These are phyloP conservation scores for Datisca glomerata DNA, from an alignment of 306 rosid genomes.

Conservation along the genomic window DNA sequence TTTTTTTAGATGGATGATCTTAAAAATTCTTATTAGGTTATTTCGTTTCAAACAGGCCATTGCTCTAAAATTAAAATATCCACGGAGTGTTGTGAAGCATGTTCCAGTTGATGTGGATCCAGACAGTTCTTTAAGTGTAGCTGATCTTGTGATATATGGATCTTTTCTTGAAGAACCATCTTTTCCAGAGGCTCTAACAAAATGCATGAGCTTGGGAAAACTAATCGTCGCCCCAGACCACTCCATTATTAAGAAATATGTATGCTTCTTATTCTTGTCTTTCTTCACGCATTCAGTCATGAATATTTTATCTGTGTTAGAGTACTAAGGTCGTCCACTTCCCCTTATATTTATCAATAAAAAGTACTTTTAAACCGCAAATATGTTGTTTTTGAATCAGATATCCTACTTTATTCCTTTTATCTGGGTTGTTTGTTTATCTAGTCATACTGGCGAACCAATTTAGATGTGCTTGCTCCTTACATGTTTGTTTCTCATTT, in stretches of 20 bases:
- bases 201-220: constrained; percentile 88
- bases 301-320: too few species aligned
- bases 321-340: too few species aligned
- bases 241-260: constrained; percentile 68
- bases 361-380: too few species aligned
- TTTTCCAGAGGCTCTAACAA: constrained; percentile 69
- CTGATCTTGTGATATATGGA: constrained; percentile 78
- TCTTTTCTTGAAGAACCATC: constrained; percentile 74
- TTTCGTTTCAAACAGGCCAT: constrained; percentile 44
- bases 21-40: constrained; percentile 17
- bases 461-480: too few species aligned
- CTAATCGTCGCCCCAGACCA: constrained; percentile 85
- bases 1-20: constrained; percentile 1
- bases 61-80: constrained; percentile 67
- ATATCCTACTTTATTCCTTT: too few species aligned
- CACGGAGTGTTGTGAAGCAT: constrained; percentile 57
- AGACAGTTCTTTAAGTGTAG: constrained; percentile 39
- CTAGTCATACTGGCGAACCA: too few species aligned
- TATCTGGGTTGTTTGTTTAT: too few species aligned
- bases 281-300: too few species aligned
- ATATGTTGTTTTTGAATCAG: too few species aligned
- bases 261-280: constrained; percentile 23
- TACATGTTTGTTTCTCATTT: too few species aligned
- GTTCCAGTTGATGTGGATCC: constrained; percentile 46
- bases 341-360: too few species aligned